Percentiles rank a stretch among this genome's conserved stretches.
Evolutionary conservation across 1,284 basidiomycete species (phyloP).

Genomic region (Boletus mariae): DNA sequence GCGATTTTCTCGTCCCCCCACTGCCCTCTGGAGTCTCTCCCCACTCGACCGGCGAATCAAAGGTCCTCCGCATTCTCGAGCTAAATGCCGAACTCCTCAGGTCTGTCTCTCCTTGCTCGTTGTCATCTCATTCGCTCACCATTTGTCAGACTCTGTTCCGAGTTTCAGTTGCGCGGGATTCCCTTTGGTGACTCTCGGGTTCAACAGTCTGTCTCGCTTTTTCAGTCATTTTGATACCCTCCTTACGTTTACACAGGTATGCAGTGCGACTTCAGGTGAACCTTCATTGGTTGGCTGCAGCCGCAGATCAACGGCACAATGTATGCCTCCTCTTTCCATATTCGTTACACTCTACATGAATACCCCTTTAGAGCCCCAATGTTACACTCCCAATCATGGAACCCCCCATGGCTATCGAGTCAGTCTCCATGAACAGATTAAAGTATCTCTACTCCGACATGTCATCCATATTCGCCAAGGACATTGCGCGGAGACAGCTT

Average conservation of each 20-base stretch:
- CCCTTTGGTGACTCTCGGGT: constrained; percentile 47
- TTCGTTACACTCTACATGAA: constrained; percentile 7
- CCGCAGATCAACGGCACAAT: constrained; percentile 52
- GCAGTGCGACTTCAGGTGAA: constrained; percentile 57
- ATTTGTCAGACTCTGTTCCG: constrained; percentile 46
- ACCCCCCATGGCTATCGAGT: constrained; percentile 51
- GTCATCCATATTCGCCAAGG: constrained; percentile 57
- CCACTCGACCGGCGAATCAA: constrained; percentile 37
- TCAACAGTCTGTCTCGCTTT: constrained; percentile 47
- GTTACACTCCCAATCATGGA: constrained; percentile 53
- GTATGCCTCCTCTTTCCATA: constrained; percentile 33
- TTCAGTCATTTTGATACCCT: neutral
- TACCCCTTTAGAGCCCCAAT: constrained; percentile 25
- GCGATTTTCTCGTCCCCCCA: constrained; percentile 24
- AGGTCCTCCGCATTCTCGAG: constrained; percentile 57
- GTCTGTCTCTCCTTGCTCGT: constrained; percentile 36
- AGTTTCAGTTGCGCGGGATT: constrained; percentile 54
- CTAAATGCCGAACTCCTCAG: constrained; percentile 64
- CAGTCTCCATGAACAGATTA: constrained; percentile 53
- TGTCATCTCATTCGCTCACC: neutral
- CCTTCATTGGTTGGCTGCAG: constrained; percentile 62
- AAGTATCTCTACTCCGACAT: constrained; percentile 60
- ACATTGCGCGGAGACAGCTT: constrained; percentile 50
- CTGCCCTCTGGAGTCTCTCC: constrained; percentile 17
- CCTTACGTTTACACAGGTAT: constrained; percentile 43